A percentile compares a stretch with the other conserved stretches of the same genome.
phyloP scores from a whole-genome alignment of 768 basidiomycete species.

The Butyriboletus loyo region DNA sequence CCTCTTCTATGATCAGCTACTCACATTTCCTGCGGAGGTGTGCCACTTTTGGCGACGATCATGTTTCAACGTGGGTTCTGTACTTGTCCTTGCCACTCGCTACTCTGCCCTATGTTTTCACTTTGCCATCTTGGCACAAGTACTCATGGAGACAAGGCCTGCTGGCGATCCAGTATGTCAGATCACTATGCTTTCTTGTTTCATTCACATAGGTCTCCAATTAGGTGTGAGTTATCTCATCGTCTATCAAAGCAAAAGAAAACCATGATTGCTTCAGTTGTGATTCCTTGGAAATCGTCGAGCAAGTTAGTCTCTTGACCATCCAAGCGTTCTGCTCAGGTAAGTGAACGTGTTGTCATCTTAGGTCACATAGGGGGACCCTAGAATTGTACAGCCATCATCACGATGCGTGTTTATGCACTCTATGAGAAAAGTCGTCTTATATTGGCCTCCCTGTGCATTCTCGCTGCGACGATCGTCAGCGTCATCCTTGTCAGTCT shows the following conservation, averaged over 20 bases:
- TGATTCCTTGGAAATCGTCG: neutral
- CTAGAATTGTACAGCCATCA: constrained; percentile 3
- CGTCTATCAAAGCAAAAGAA: neutral
- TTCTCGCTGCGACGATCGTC: neutral
- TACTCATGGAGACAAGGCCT: constrained; percentile 26
- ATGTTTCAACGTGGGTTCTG: constrained; percentile 31
- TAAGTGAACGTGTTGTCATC: neutral
- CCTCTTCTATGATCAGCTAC: constrained; percentile 42
- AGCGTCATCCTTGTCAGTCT: constrained; percentile 7
- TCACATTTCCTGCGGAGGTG: constrained; percentile 44
- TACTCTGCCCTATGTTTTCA: constrained; percentile 40
- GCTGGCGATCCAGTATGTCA: neutral
- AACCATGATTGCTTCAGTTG: constrained; percentile 2
- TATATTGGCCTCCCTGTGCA: constrained; percentile 3
- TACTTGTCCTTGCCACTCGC: constrained; percentile 42
- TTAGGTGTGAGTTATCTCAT: constrained; percentile 10
- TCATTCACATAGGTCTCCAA: neutral
- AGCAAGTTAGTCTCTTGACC: constrained; percentile 1
- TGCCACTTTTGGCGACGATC: constrained; percentile 41
- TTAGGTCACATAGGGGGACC: neutral
- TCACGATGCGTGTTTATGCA: constrained; percentile 22
- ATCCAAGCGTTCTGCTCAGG: constrained; percentile 11
- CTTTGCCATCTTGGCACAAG: constrained; percentile 35
- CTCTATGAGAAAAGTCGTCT: constrained; percentile 10
- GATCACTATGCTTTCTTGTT: too few species aligned